A percentile compares a stretch with the other conserved stretches of the same genome.
Evolutionary conservation across 495 filamentous ascomycete species (phyloP).

Genomic region (Annulohypoxylon maeteangense): DNA sequence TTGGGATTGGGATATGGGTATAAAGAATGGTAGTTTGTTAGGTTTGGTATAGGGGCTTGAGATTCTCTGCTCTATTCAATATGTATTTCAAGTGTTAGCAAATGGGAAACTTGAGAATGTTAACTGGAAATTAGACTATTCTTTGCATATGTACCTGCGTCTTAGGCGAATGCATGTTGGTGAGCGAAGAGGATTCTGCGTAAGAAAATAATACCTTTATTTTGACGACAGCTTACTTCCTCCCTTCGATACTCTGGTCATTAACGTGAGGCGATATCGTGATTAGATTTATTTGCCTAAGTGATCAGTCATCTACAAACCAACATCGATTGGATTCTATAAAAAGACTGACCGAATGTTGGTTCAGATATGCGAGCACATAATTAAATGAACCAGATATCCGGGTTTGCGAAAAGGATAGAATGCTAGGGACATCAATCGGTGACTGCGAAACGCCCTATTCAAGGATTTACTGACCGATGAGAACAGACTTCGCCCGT

Average conservation of each 20-base stretch:
- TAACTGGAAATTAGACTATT: not conserved
- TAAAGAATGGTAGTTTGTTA: not conserved
- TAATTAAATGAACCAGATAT: not conserved
- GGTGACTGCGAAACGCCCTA: not conserved
- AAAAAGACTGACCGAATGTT: not conserved
- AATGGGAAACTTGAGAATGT: not conserved
- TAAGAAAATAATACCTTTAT: not conserved
- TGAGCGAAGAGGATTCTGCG: not conserved
- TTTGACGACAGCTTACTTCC: not conserved
- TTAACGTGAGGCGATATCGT: not conserved
- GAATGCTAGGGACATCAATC: slow-evolving; percentile 11
- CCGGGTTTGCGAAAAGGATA: not conserved
- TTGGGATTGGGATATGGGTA: not conserved
- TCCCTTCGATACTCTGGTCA: not conserved
- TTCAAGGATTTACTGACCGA: not conserved
- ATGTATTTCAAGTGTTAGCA: not conserved
- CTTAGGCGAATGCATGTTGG: too few species aligned
- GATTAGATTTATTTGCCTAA: not conserved
- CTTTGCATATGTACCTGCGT: not conserved
- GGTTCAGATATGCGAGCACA: not conserved
- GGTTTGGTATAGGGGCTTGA: not conserved
- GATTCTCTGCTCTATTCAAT: not conserved
- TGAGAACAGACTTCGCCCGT: not conserved
- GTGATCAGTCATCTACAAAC: not conserved
- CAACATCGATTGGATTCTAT: not conserved